Evolutionary conservation across 345 rosid species (phyloP), one percentile per base, ranked within the genome.

Genomic region (Ceriops decandra): DNA sequence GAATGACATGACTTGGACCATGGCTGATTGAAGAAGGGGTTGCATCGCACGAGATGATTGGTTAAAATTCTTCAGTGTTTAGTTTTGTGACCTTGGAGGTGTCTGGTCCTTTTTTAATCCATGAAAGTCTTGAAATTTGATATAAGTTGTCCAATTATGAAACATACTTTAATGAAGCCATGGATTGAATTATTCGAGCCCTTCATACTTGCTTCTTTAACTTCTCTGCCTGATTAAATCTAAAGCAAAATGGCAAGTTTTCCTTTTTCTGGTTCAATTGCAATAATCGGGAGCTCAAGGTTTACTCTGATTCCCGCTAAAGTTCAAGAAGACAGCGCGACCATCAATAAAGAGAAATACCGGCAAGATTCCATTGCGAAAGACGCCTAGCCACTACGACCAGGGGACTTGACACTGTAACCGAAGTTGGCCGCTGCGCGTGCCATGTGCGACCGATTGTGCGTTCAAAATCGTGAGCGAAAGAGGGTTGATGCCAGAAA

Each of bases 1-100:
- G 76, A 76, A 76, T 24, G 80, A 76, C 33, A 76, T 76, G 80
- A 76, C 72, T 1, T 76, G 80, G 80, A 71, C 62, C 0, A 5
- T 16, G 27, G 80, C 69, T 6, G 80, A 76, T 62, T 66, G 64
- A 30, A n/a, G 2, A 4, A 8, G 11, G 28, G 7, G 4, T 19
- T 56, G 30, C 26, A 5, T 67, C 1, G 27, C 30, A 13, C 1
- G 0, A 42, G 49, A 13, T 7, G 6, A 9, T 71, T 64, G 31
- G 24, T 36, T 54, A 16, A 5, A 68, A 47, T 35, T 19, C 1
- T 21, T 9, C 8, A 7, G 5, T 9, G 15, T 13, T 20, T 7
- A 33, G 9, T 7, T 16, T 6, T n/a, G 0, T n/a, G 28, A 47
- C 0, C 11, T n/a, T 5, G 28, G 32, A 13, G n/a, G 10, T 52